Evolutionary conservation across 352 stramenopile species (phyloP), one percentile per base, ranked within the genome.

Genomic region (Sclerospora graminicola): DNA sequence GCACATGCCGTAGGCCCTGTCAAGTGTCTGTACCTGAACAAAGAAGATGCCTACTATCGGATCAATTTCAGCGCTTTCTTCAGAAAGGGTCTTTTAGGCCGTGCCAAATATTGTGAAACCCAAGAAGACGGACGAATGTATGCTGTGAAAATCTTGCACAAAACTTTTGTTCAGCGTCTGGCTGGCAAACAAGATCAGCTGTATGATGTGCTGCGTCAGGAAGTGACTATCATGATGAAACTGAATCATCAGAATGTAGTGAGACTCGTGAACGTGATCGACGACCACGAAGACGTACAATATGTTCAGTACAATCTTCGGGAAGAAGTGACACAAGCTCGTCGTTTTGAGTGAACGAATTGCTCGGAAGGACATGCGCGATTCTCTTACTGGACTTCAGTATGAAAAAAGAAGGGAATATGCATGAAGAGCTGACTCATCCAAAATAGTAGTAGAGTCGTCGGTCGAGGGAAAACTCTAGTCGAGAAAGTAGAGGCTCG

Each of bases 151-250:
- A 92, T 92, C 54, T 85, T 92, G 74, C 76, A 89, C 56, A 88
- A 87, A 63, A 90, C 76, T 39, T 92, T 92, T 36, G 74, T 90
- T 15, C 79, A 89, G 50, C 81, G 78, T 32, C 88, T 92, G 75
- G 75, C 77, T 16, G 76, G 75, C 20, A 89, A 89, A 35, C 78
- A 92, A 45, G 81, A 92, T 45, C 79, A 85, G 45, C 49, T 90
- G 4, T 79, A 90, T 39, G 81, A 89, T 35, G 81, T 84, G 19
- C 37, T 92, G 42, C 73, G 78, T 6, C 73, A 82, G 16, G 92
- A 98, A 60, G 93, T 97, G 16, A 86, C 86, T 9, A 97, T 98
- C 48, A 97, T 98, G 92, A 97, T 97, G 63, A 96, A 96, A 46
- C 67, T 98, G 2, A 85, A 81, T 45, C 91, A 98, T 59, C 77